Evolutionary conservation across 2,329 filamentous ascomycete species (phyloP), one percentile per base, ranked within the genome.

Genomic region (Pestalotiopsis sp.): DNA sequence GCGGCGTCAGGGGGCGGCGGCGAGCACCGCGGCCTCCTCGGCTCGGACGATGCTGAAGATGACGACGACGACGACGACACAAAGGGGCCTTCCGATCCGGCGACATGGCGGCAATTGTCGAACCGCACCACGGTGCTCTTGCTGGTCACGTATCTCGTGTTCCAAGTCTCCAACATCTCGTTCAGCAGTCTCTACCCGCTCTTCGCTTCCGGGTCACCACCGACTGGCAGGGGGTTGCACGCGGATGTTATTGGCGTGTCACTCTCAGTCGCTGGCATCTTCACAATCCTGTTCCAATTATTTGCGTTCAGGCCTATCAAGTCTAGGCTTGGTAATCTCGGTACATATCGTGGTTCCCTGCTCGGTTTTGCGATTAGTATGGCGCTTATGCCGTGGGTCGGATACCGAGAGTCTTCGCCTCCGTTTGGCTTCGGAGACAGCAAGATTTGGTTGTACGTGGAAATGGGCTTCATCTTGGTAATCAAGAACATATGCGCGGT

Each of bases 181-280:
- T 99, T 95, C 86, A 98, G 97, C 80, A 95, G 93, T 20, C 84
- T 99, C 0, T 99, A 97, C 75, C 96, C 96, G 0, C 95, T 98
- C 66, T 99, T 98, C 75, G 93, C 92, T 0, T 91, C 95, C 67
- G 90, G 92, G 0, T 80, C 87, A 0, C 85, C 90, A 0, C 96
- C 96, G 0, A 91, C 91, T 0, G 96, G 96, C 20, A 91, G 96
- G 56, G 85, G 86, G 0, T 84, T 98, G 3, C 87, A 87, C 0
- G 93, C 95, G 0, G 87, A 90, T 68, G 93, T 93, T 69, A 97
- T 98, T 59, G 96, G 96, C 0, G 81, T 97, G 20, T 93, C 92
- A 0, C 84, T 98, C 66, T 95, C 93, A 0, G 91, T 97, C 70
- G 93, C 95, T 0, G 95, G 95, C 0, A 79, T 92, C 2, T 90